Conservation (phyloP, 1,284 basidiomycete species). For the Tylopilus sp. region DNA sequence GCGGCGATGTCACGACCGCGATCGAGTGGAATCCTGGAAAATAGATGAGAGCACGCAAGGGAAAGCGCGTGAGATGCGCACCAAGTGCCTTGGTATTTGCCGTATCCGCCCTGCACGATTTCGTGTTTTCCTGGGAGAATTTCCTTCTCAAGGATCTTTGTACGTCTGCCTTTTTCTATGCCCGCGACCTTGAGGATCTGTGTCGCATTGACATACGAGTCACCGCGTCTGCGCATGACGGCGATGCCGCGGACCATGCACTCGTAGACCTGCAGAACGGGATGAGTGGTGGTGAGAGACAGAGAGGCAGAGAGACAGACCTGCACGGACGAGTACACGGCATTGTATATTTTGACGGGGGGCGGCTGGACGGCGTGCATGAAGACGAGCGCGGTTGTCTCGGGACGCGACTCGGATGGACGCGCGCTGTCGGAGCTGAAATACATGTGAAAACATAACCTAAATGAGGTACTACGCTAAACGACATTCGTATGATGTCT, state of each 20-base stretch:
- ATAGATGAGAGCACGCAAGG: slow-evolving; percentile 12
- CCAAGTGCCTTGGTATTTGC: slow-evolving; percentile 99
- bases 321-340: slow-evolving; percentile 84
- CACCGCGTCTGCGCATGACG: slow-evolving; percentile 93
- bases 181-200: slow-evolving; percentile 99
- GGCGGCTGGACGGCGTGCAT: slow-evolving; percentile 44
- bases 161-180: slow-evolving; percentile 93
- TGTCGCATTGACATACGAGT: slow-evolving; percentile 96
- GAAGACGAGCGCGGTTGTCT: slow-evolving; percentile 7
- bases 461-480: no score
- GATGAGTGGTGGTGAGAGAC: slow-evolving; percentile 5
- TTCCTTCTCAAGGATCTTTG: slow-evolving; percentile 98
- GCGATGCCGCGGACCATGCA: slow-evolving; percentile 98
- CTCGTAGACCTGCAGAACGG: slow-evolving; percentile 71
- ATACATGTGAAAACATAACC: slow-evolving; percentile 10
- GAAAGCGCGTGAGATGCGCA: slow-evolving; percentile 35
- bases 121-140: slow-evolving; percentile 95
- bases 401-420: slow-evolving; percentile 30
- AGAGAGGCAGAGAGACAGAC: slow-evolving; percentile 35
- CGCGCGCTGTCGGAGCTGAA: slow-evolving; percentile 33
- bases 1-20: slow-evolving; percentile 84
- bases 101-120: slow-evolving; percentile 99
- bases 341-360: slow-evolving; percentile 83
- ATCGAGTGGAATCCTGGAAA: slow-evolving; percentile 84
- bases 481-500: no score